These are phyloP conservation scores for Candida mattraensis DNA, from an alignment of 805 yeast species.

Conservation along the genomic window DNA sequence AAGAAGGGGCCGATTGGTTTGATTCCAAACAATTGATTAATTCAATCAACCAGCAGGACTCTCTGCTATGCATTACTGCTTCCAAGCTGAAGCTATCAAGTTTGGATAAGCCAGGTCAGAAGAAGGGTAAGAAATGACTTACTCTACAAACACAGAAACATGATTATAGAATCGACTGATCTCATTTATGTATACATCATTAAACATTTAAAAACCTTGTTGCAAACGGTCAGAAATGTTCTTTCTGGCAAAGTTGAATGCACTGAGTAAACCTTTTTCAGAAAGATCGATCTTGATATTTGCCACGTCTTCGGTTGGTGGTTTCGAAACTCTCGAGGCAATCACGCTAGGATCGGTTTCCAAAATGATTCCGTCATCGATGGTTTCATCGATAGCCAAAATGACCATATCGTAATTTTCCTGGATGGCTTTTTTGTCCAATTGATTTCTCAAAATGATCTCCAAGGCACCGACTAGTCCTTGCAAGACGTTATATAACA, in stretches of 20 bases:
- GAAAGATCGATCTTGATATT: slow-evolving; percentile 62
- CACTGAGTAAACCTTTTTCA: slow-evolving; percentile 77
- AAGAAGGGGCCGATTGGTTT: slow-evolving; percentile 61
- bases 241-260: slow-evolving; percentile 85
- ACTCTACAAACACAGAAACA: neutral
- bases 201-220: slow-evolving; percentile 34
- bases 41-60: slow-evolving; percentile 59
- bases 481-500: slow-evolving; percentile 70
- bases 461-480: slow-evolving; percentile 83
- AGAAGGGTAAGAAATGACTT: slow-evolving; percentile 27
- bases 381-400: slow-evolving; percentile 85
- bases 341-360: slow-evolving; percentile 87
- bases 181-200: slow-evolving; percentile 5
- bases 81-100: slow-evolving; percentile 65
- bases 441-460: slow-evolving; percentile 62
- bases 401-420: slow-evolving; percentile 85
- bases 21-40: slow-evolving; percentile 59
- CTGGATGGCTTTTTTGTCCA: slow-evolving; percentile 76
- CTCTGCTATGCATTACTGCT: slow-evolving; percentile 66
- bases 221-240: slow-evolving; percentile 46
- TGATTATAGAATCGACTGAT: neutral
- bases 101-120: slow-evolving; percentile 40
- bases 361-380: slow-evolving; percentile 90
- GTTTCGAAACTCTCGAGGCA: slow-evolving; percentile 86
- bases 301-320: slow-evolving; percentile 69